Base-by-base conservation (phyloP, 2,329 filamentous ascomycete genomes). In the Fusarium dimerum region DNA sequence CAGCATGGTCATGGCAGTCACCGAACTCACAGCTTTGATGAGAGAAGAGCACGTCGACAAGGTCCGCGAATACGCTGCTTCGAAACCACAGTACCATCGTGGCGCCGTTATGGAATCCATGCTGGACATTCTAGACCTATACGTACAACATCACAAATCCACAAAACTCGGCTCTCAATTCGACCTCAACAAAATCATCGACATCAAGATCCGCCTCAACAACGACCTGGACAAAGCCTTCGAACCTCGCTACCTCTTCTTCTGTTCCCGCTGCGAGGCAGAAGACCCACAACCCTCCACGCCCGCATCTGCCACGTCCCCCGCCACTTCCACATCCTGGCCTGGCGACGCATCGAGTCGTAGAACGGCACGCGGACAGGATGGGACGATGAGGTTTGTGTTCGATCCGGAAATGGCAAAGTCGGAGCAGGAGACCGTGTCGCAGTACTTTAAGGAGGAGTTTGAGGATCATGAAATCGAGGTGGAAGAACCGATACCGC, bases 101-200 rank as follows among this genome's bases (percentile, higher is more conserved):
- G 73, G 73, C 9, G 76, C 77, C 55, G 74, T 83, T 29, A 69
- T 81, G 75, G 93, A 97, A 78, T 93, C 90, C 0, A 83, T 96
- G 64, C 84, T 97, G 39, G 94, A 97, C 67, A 79, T 97, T 0
- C 81, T 97, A 26, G 93, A 99, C 66, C 81, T 97, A 3, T 97
- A 97, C 71, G 94, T 91, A 0, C 89, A 96, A 66, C 88, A 95
- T 67, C 84, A 85, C 49, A 82, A 84, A 60, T 78, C 81, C 47
- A 96, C 92, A 34, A 84, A 87, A 46, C 78, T 96, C 17, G 92
- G 92, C 7, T 78, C 82, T 15, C 76, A 82, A 44, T 88, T 90
- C 71, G 83, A 87, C 43, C 78, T 93, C 41, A 87, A 93, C 61
- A 82, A 81, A 48, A 93, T 96, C 68, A 90, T 97, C 66, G 84